Conservation (phyloP, 2,329 filamentous ascomycete species). For the Ophiognomonia clavigignenti-juglandacearum region DNA sequence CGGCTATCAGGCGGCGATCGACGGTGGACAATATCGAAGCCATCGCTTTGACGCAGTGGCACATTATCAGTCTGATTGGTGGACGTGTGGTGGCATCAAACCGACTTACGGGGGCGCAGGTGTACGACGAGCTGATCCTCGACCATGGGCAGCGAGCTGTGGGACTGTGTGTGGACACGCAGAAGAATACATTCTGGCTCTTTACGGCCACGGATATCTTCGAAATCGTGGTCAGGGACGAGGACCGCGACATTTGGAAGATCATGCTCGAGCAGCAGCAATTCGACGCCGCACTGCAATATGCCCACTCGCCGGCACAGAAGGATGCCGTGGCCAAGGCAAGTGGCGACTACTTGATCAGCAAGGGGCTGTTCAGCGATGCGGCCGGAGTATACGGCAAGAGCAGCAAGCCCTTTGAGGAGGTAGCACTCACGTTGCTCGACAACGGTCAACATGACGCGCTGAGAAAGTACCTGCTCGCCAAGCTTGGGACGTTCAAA, state of each 20-base stretch:
- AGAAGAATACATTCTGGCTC: conserved; percentile 97
- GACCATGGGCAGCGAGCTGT: conserved; percentile 73
- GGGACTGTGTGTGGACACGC: conserved; percentile 82
- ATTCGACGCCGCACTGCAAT: conserved; percentile 82
- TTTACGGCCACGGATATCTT: conserved; percentile 90
- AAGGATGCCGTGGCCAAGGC: conserved; percentile 89
- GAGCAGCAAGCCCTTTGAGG: conserved; percentile 95
- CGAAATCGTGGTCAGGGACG: conserved; percentile 85
- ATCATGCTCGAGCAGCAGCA: conserved; percentile 83
- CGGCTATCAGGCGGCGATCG: conserved; percentile 58
- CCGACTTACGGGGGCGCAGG: conserved; percentile 75
- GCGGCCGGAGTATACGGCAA: conserved; percentile 88
- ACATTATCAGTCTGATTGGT: conserved; percentile 79
- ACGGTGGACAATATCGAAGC: conserved; percentile 71
- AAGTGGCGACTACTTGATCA: conserved; percentile 82
- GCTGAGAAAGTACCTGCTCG: conserved; percentile 79
- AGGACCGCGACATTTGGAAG: conserved; percentile 90
- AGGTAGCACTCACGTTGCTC: conserved; percentile 87
- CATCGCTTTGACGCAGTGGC: conserved; percentile 87
- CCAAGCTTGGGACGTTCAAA: conserved; percentile 77
- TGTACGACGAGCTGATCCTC: conserved; percentile 84
- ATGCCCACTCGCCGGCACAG: conserved; percentile 74
- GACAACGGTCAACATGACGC: conserved; percentile 89
- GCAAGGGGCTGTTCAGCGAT: conserved; percentile 76
- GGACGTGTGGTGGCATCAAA: conserved; percentile 81